Evolutionary conservation across 345 rosid genomes (phyloP).

Genomic region (Aethionema arabicum): DNA sequence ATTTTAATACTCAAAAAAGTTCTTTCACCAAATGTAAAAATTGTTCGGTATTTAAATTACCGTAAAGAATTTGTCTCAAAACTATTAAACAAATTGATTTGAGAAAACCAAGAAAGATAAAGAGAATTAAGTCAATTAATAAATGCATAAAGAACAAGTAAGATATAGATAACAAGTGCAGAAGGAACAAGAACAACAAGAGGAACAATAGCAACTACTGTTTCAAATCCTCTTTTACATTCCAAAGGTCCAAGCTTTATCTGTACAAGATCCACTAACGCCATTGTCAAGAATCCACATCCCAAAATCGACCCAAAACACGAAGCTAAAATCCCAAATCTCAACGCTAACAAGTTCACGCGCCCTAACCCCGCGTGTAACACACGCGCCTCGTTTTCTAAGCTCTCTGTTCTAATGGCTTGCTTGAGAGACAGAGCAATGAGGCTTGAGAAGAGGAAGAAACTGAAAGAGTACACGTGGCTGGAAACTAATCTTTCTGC

Average conservation of each 20-base stretch:
- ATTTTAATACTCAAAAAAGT: no score
- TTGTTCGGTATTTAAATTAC: no score
- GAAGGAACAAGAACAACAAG: constrained; percentile 67
- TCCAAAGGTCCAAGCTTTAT: constrained; percentile 71
- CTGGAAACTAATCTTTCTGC: constrained; percentile 54
- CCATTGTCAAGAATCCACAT: constrained; percentile 77
- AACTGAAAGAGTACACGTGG: constrained; percentile 86
- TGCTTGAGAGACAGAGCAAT: constrained; percentile 72
- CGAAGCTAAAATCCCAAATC: constrained; percentile 58
- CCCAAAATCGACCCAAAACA: constrained; percentile 70
- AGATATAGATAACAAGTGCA: constrained; percentile 54
- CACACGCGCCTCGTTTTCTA: constrained; percentile 21
- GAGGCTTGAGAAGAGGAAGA: constrained; percentile 82
- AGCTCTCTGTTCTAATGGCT: constrained; percentile 39
- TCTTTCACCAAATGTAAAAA: no score
- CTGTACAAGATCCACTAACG: constrained; percentile 70
- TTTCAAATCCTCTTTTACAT: constrained; percentile 49
- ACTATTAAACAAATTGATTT: no score
- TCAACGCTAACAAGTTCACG: constrained; percentile 47
- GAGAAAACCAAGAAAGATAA: neutral
- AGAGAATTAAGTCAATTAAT: constrained; percentile 30
- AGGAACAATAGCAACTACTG: constrained; percentile 64
- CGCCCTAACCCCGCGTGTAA: constrained; percentile 37
- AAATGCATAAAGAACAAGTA: constrained; percentile 62
- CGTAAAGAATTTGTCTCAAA: no score